Percentiles rank a stretch among this genome's conserved stretches.
These are phyloP conservation scores for Nigrospora sphaerica DNA, from an alignment of 2,329 filamentous ascomycete genomes.

Conservation along the genomic window DNA sequence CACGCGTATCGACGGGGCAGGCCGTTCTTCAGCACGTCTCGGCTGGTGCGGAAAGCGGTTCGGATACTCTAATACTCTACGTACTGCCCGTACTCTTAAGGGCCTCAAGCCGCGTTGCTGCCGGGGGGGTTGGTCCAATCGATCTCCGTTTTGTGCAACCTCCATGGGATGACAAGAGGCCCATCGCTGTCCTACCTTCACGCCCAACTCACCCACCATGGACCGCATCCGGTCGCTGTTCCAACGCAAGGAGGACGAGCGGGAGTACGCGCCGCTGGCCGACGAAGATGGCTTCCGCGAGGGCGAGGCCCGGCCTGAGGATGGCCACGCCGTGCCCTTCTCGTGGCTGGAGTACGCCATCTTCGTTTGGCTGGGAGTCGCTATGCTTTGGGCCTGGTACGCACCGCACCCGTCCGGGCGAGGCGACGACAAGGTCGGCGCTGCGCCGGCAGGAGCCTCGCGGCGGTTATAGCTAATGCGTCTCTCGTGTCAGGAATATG, in stretches of 20 bases:
- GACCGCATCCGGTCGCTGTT: conserved; percentile 32
- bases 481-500: conserved; percentile 68
- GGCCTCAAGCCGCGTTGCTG: too few species aligned
- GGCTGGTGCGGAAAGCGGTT: too few species aligned
- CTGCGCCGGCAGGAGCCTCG: neutral
- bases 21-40: too few species aligned
- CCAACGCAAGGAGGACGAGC: conserved; percentile 19
- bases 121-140: too few species aligned
- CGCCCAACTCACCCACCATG: conserved; percentile 12
- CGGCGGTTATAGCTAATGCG: neutral
- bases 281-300: conserved; percentile 14
- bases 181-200: neutral
- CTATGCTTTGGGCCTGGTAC: conserved; percentile 97
- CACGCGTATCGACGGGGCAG: too few species aligned
- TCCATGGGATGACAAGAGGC: neutral
- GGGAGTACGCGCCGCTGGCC: conserved; percentile 26
- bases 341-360: conserved; percentile 82
- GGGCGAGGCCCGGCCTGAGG: conserved; percentile 17
- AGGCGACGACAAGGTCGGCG: neutral
- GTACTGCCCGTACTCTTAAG: too few species aligned
- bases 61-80: too few species aligned
- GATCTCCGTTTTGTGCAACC: neutral
- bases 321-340: conserved; percentile 47
- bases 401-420: conserved; percentile 14
- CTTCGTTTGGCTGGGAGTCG: conserved; percentile 78